Percentiles rank a stretch among this genome's conserved stretches.
These are phyloP conservation scores for Cladorrhinum sp. DNA, from an alignment of 2,329 filamentous ascomycete genomes.

Conservation along the genomic window DNA sequence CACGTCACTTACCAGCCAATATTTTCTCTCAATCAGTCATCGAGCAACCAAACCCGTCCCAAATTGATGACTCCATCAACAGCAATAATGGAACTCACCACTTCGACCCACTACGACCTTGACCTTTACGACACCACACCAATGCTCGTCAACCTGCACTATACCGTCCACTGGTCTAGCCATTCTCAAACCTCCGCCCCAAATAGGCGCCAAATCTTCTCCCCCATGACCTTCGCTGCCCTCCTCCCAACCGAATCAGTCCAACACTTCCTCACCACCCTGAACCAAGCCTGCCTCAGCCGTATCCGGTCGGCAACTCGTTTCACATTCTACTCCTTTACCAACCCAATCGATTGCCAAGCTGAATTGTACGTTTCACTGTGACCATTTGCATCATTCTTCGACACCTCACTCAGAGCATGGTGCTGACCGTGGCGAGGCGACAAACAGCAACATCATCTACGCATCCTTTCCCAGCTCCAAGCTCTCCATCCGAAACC, in stretches of 20 bases:
- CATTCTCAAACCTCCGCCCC: no score
- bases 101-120: background rate
- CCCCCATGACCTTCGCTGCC: slow-evolving; percentile 8
- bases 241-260: background rate
- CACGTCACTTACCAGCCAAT: background rate
- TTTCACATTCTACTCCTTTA: slow-evolving; percentile 8
- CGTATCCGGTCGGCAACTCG: slow-evolving; percentile 9
- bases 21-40: background rate
- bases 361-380: slow-evolving; percentile 1
- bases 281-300: slow-evolving; percentile 13
- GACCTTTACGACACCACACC: background rate
- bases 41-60: background rate
- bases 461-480: background rate
- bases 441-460: background rate
- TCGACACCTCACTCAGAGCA: background rate
- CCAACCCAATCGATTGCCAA: slow-evolving; percentile 5
- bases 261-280: slow-evolving; percentile 12
- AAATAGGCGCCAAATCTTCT: background rate
- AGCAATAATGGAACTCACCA: background rate
- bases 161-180: slow-evolving; percentile 9
- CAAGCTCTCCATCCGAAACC: background rate
- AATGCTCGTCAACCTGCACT: slow-evolving; percentile 15
- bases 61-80: background rate
- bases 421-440: background rate
- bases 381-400: background rate